Evolutionary conservation across 2,329 filamentous ascomycete genomes (phyloP), one percentile per base, ranked within the genome.

Genomic region (Phaeosphaeriaceae sp.): DNA sequence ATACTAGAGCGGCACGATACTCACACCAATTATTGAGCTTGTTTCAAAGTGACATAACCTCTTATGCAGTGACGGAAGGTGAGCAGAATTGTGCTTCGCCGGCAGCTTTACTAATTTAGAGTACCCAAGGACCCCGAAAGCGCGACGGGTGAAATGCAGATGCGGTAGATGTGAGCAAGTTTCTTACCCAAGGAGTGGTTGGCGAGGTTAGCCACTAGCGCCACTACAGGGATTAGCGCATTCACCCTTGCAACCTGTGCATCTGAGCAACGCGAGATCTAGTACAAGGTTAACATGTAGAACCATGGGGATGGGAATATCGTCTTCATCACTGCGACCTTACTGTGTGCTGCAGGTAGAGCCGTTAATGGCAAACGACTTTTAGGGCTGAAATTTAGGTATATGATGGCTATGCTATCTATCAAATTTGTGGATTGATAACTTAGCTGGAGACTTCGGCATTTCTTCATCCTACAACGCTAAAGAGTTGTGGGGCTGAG

Each of bases 141-240:
- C 47, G 52, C 41, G 47, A 50, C 39, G 15, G 43, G 37, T 42
- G 34, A 42, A 37, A 33, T 29, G 56, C 48, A 49, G 43, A 34
- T 42, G 34, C 39, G 37, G 29, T 23, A 53, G 44, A 49, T 46
- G 33, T 69, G 67, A 68, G 66, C 66, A 70, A 67, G 63, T 70
- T 70, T 65, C 49, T 64, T 56, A 56, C 54, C 49, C 53, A 65
- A 59, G 58, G 46, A 49, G 50, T 37, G 52, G 50, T 53, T 26
- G 33, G 9, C 39, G 46, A 16, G 39, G 51, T 33, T 39, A 48
- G 51, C 54, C 55, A 50, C 59, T 61, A 64, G 57, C 50, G 49
- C 47, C 18, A 15, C 23, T 28, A 48, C 58, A 57, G 48, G 62
- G 63, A 48, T 58, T 26, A 11, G 23, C 21, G 36, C 26, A 32